A percentile compares a stretch with the other conserved stretches of the same genome.
Conservation (phyloP, 106 monocot species). For the Platanthera guangdongensis region DNA sequence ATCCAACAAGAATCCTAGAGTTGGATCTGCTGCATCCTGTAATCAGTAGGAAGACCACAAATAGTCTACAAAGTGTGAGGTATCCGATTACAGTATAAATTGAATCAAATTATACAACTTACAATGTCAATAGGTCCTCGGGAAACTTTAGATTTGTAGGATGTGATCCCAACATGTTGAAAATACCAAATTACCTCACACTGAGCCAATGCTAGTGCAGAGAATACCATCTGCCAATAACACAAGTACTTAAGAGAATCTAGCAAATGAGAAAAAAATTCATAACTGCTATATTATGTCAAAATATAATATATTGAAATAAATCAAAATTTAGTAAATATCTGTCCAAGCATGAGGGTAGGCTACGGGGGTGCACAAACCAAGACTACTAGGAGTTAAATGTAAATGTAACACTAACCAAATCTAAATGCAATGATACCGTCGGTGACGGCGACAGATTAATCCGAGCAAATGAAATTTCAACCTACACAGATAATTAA, state of each 20-base stretch:
- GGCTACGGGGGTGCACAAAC: too few species aligned
- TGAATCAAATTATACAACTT: constrained; percentile 24
- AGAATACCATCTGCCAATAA: constrained; percentile 91
- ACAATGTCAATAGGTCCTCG: constrained; percentile 68
- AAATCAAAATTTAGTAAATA: not conserved
- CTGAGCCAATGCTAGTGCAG: constrained; percentile 92
- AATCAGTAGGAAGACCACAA: constrained; percentile 11
- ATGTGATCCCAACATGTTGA: constrained; percentile 74
- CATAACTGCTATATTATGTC: not conserved
- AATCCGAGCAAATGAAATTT: too few species aligned
- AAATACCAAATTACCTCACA: constrained; percentile 93
- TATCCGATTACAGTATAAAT: not conserved
- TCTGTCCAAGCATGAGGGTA: not conserved
- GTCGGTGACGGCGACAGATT: too few species aligned
- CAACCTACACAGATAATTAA: too few species aligned
- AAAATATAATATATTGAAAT: not conserved
- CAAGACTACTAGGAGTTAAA: too few species aligned
- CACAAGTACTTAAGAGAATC: not conserved
- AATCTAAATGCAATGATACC: too few species aligned
- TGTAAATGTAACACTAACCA: too few species aligned
- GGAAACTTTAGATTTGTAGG: constrained; percentile 55
- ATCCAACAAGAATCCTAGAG: constrained; percentile 89
- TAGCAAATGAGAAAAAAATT: not conserved
- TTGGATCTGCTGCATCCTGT: constrained; percentile 87
- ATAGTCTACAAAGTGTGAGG: not conserved